Conservation (phyloP, 148 eudicot genomes). For the Camellia granthamiana region DNA sequence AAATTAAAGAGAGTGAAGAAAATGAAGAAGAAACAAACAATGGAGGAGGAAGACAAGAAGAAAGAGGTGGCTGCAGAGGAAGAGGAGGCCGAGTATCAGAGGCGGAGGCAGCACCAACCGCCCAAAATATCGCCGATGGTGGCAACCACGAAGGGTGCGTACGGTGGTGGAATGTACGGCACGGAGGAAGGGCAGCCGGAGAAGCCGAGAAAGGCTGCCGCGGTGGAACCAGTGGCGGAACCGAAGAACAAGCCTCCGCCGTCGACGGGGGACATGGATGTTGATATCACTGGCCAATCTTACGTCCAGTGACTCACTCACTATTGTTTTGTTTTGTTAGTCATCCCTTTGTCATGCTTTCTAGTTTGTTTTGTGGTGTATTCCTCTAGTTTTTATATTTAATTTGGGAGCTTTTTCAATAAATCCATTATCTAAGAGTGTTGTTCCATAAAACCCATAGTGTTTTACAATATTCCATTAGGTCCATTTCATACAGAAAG, state of each 20-base stretch:
- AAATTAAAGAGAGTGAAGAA: not conserved
- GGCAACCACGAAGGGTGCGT: conserved; percentile 55
- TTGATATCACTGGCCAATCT: conserved; percentile 77
- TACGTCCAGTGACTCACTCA: conserved; percentile 42
- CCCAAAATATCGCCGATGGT: conserved; percentile 48
- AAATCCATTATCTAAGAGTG: too few relatives aligned
- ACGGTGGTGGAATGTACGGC: conserved; percentile 87
- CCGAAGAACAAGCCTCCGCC: conserved; percentile 63
- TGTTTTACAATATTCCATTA: too few relatives aligned
- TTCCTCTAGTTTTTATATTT: too few relatives aligned
- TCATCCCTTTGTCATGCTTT: too few relatives aligned
- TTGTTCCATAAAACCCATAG: too few relatives aligned
- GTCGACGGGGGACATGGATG: conserved; percentile 62
- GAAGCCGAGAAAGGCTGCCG: conserved; percentile 32
- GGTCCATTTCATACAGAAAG: too few relatives aligned
- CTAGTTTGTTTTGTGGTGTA: too few relatives aligned
- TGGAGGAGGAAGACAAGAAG: not conserved
- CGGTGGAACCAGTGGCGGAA: conserved; percentile 30
- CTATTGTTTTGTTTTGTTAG: too few relatives aligned
- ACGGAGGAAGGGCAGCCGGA: conserved; percentile 23
- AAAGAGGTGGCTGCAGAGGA: not conserved
- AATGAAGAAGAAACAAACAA: not conserved
- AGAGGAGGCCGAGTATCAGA: not conserved
- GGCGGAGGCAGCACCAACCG: conserved; percentile 8
- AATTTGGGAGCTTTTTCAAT: too few relatives aligned